Conservation (phyloP, 768 basidiomycete species). For the Hygrophoropsis aurantiaca region DNA sequence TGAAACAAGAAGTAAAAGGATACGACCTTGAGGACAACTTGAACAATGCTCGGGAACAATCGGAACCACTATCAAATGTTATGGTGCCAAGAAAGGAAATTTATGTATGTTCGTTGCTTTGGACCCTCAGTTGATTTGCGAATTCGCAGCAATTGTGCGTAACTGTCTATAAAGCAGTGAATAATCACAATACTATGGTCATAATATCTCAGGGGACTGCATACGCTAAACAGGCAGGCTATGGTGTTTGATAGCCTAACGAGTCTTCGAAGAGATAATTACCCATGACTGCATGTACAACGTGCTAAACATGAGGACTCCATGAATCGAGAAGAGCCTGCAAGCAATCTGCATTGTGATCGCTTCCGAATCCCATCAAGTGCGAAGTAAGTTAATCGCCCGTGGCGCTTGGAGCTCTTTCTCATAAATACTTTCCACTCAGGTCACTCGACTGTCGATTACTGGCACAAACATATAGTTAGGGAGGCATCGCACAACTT, state of each 20-base stretch:
- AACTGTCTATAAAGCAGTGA: no score
- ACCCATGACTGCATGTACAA: conserved; percentile 31
- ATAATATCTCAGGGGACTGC: neutral
- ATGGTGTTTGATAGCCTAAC: no score
- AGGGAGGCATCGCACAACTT: conserved; percentile 11
- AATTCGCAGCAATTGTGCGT: no score
- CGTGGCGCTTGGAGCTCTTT: conserved; percentile 20
- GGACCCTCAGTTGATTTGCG: no score
- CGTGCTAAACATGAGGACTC: conserved; percentile 32
- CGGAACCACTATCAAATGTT: no score
- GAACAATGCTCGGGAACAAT: no score
- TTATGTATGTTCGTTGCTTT: no score
- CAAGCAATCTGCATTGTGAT: conserved; percentile 18
- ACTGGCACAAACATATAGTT: conserved; percentile 9
- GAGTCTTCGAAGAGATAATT: conserved; percentile 20
- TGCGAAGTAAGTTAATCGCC: conserved; percentile 19
- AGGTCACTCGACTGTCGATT: conserved; percentile 11
- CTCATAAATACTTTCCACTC: conserved; percentile 26
- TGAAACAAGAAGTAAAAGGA: no score
- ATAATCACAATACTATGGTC: neutral
- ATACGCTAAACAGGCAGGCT: no score
- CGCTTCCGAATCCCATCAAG: conserved; percentile 21
- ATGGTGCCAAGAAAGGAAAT: no score
- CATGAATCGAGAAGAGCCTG: conserved; percentile 15
- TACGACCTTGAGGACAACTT: no score